Base-by-base conservation (phyloP, 352 stramenopile genomes). In the Globisporangium canariense region DNA sequence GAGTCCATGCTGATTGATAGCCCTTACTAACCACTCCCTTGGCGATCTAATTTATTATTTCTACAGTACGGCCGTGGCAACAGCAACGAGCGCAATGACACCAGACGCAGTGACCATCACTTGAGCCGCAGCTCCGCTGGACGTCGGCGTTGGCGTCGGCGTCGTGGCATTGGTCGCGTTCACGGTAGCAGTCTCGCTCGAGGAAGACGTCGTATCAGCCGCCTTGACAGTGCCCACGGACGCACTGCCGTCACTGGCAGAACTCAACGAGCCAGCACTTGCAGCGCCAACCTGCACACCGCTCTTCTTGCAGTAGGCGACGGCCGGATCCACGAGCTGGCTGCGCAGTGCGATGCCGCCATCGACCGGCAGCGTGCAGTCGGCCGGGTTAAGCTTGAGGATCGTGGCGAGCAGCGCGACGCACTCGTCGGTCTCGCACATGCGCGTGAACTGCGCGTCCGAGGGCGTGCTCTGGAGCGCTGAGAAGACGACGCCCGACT, bases 271-370 rank as follows among this genome's bases (percentile, higher is more conserved):
- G 36, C 47, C 30, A 10, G 49, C 47, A 38, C 4, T 22, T 14
- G 34, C 16, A 13, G 36, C 32, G 16, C 22, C 25, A 32, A 60
- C 16, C 41, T 55, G 32, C 38, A 78, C 69, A 13, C 72, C 75
- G 58, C 72, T 71, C 36, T 60, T 57, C 1, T 54, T 66, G 61
- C 75, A 82, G 56, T 78, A 77, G 7, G 56, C 51, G 47, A 79
- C 71, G 4, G 71, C 70, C 22, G 74, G 75, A 50, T 79, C 67
- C 38, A 82, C 75, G 30, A 82, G 58, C 28, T 82, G 69, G 57
- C 71, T 79, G 66, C 78, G 68, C 64, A 82, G 67, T 47, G 69
- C 68, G 18, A 82, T 52, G 28, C 71, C 72, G 56, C 68, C 65
- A 51, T 73, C 73, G 20, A 67, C 57, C 0, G 69, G 60, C 46